Base-by-base conservation (phyloP, 495 filamentous ascomycete species). In the Annulohypoxylon stygium region DNA sequence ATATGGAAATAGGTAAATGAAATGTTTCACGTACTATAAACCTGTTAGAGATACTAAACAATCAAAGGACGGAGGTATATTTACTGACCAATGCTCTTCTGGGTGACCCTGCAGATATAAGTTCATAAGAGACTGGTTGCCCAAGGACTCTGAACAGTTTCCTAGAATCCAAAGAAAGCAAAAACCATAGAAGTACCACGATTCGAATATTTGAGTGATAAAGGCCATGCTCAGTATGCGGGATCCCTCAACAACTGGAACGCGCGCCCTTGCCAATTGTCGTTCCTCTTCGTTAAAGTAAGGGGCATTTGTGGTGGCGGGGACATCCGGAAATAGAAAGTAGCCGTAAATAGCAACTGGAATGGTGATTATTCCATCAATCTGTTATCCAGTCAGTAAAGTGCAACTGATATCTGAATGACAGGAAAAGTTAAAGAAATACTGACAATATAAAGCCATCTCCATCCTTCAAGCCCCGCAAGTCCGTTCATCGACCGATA, bases 351-450 rank as follows among this genome's bases (percentile, higher is more conserved):
- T 18, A 2, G 48, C 48, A 18, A 53, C 48, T 9, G 48, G 48
- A 26, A 53, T 14, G 48, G 48, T 53, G 10, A 53, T 53, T 20
- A 53, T 53, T 18, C 48, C 48, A 53, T 53, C 48, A 23, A 53
- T 53, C 48, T 53, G 4, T 20, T 6, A 12, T 11, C 2, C 23
- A 2, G 18, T 53, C 7, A 53, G 48, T 53, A 23, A 12, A 0
- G 10, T 9, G 14, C 0, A 36, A 2, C 34, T 2, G 34, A 36
- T 3, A 45, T 1, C 4, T 45, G 11, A 2, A 11, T 14, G 14
- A 16, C 1, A 12, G 10, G 1, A 1, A 8, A 12, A 12, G 41
- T 18, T 20, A 1, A 23, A 23, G 48, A 18, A 23, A 6, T 53
- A 23, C 48, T 53, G 8, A 53, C 48, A 12, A 53, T 53, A 23